phyloP scores from a whole-genome alignment of 768 basidiomycete genomes.

The Russula foetens region DNA sequence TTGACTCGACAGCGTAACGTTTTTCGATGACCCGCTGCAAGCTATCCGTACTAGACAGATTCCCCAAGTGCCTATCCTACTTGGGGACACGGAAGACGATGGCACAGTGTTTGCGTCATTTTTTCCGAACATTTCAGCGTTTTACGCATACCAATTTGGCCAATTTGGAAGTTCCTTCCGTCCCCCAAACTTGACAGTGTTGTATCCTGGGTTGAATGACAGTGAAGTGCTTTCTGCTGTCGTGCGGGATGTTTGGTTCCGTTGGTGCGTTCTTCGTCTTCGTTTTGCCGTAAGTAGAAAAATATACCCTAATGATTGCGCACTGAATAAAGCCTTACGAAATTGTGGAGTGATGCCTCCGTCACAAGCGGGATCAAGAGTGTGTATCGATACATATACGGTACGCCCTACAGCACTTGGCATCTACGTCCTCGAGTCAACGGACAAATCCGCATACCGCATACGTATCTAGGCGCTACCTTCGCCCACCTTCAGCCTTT shows the following conservation, averaged over 20 bases:
- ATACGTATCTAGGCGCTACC: background rate
- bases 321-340: background rate
- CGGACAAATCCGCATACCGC: background rate
- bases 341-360: constrained; percentile 5
- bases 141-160: background rate
- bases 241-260: background rate
- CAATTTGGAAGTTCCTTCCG: background rate
- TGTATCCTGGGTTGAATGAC: background rate
- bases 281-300: too few species aligned
- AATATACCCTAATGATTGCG: too few species aligned
- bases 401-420: background rate
- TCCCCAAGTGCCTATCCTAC: background rate
- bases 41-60: background rate
- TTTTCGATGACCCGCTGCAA: background rate
- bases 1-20: background rate
- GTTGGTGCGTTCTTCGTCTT: background rate
- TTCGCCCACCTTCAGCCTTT: background rate
- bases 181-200: background rate
- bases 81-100: constrained; percentile 1
- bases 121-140: background rate
- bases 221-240: background rate
- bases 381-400: constrained; percentile 7
- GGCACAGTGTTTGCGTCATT: background rate
- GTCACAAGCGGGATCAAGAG: background rate
- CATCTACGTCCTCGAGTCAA: background rate